Conservation (phyloP, 768 basidiomycete genomes). For the Hortiboletus campestris region DNA sequence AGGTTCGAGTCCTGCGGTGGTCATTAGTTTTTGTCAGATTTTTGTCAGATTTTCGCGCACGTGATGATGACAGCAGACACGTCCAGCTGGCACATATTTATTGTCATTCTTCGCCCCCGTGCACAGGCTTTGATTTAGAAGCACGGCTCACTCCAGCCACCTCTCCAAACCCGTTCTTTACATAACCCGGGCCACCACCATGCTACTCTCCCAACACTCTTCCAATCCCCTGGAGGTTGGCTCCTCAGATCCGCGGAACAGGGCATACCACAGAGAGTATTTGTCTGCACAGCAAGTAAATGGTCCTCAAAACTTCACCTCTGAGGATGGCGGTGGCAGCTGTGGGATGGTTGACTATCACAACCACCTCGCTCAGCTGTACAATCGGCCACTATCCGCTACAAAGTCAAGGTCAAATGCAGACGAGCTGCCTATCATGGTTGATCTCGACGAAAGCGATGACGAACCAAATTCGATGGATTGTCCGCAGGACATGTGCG, state of each 20-base stretch:
- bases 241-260: constrained; percentile 57
- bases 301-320: constrained; percentile 36
- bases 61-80: constrained; percentile 18
- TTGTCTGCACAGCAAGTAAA: constrained; percentile 35
- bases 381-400: constrained; percentile 29
- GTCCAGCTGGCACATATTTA: background rate
- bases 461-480: constrained; percentile 36
- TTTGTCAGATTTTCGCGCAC: constrained; percentile 7
- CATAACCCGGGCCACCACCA: constrained; percentile 7
- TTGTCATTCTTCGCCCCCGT: background rate
- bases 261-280: constrained; percentile 41
- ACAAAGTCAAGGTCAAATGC: constrained; percentile 20
- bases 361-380: constrained; percentile 46
- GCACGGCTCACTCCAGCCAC: background rate
- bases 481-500: constrained; percentile 38
- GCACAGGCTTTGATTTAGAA: background rate
- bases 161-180: background rate
- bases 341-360: constrained; percentile 46
- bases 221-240: constrained; percentile 72
- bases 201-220: constrained; percentile 63
- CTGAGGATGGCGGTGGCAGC: constrained; percentile 52
- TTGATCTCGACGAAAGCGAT: constrained; percentile 50
- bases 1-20: constrained; percentile 96
- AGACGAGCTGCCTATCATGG: constrained; percentile 30
- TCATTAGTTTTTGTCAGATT: constrained; percentile 40